Evolutionary conservation across 352 stramenopile species (phyloP).

Genomic region (Aphanomyces stellatus): DNA sequence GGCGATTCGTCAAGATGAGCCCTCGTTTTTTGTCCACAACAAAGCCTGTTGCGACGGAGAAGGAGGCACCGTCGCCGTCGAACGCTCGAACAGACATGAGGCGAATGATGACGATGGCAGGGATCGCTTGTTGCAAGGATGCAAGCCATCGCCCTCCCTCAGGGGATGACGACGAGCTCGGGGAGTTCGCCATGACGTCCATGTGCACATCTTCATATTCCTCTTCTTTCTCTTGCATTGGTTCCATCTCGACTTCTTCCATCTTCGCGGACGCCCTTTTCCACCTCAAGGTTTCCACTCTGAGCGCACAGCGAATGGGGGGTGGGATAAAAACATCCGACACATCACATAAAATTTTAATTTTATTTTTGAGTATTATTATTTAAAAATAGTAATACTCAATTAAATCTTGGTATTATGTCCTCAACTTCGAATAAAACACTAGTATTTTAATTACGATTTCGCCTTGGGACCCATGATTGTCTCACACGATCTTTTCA

Average conservation of each 20-base stretch:
- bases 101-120: slow-evolving; percentile 81
- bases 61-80: slow-evolving; percentile 79
- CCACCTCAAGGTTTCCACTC: not conserved
- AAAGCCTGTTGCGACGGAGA: slow-evolving; percentile 86
- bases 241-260: slow-evolving; percentile 7
- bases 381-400: too few relatives aligned
- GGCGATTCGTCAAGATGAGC: slow-evolving; percentile 88
- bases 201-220: not conserved
- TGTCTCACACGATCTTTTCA: too few relatives aligned
- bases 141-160: slow-evolving; percentile 67
- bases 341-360: not conserved
- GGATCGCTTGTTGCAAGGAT: slow-evolving; percentile 60
- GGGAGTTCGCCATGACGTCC: not conserved
- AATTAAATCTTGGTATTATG: too few relatives aligned
- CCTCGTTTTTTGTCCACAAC: slow-evolving; percentile 84
- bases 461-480: too few relatives aligned
- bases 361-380: too few relatives aligned
- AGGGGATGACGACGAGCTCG: not conserved
- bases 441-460: too few relatives aligned
- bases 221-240: slow-evolving; percentile 2
- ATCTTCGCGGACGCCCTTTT: slow-evolving; percentile 3
- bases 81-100: slow-evolving; percentile 81
- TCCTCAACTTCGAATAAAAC: not conserved
- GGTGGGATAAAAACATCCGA: not conserved
- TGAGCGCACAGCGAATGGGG: not conserved